Base-by-base conservation (phyloP, 1,284 basidiomycete species). In the Cutaneotrichosporon sp. region DNA sequence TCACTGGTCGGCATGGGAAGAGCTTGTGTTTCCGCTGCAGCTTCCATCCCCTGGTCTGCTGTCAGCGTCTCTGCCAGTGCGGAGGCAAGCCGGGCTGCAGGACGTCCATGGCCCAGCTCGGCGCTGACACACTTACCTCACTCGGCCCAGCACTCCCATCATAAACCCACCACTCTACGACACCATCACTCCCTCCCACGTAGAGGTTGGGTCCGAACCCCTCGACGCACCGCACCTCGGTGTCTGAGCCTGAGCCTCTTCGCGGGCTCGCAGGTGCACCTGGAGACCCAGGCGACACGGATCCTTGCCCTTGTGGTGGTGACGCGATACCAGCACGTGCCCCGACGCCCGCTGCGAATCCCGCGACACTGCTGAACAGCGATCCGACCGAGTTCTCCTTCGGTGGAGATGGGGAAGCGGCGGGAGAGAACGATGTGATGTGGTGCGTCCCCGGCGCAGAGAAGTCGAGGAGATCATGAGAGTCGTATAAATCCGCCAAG, bases 1-100 rank as follows among this genome's bases (percentile, higher is more conserved):
- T 89, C 32, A 94, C 83, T 1, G 89, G 81, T 49, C 77, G 68
- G 9, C 72, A 62, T 0, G 80, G 76, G n/a, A 78, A 78, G 1
- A 82, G 60, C 4, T 74, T 75, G 64, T 81, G 76, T 47, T 71
- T 70, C 62, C 78, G 72, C 21, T 72, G 69, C 14, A 81, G 69
- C 4, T 66, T 69, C 76, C 79, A 82, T 22, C 78, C 77, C 2
- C 64, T 62, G 26, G 73, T 68, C 55, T 69, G 64, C 60, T 63
- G 62, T 63, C 14, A 61, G 61, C 51, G 16, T 16, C 14, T 7
- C 11, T 8, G 31, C 10, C 34, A 36, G 34, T 36, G 34, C 34
- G 34, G 11, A 7, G 10, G 31, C 18, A 31, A n/a, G 14, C 42
- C 18, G 42, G 10, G 47, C 47, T 49, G 47, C n/a, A 11, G 9